Base-by-base conservation (phyloP, 2,329 filamentous ascomycete species). In the Pestalotiopsis sp. region DNA sequence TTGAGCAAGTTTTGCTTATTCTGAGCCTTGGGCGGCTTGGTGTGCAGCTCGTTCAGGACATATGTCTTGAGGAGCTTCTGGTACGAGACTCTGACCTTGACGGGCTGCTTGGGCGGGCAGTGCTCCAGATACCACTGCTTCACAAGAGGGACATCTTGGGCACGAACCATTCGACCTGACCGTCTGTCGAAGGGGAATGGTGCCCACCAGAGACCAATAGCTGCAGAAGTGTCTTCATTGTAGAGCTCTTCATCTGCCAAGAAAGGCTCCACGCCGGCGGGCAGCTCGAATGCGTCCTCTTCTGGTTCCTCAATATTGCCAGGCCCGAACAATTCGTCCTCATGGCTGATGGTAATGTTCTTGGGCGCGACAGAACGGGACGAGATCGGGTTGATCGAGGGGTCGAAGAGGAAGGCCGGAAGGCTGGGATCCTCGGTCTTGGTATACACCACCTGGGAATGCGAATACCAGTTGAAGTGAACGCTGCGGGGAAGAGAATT, bases 41-140 rank as follows among this genome's bases (percentile, higher is more conserved):
- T 97, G 82, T 99, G 97, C 61, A 99, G 86, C 82, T 98, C 95
- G 74, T 99, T 99, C 72, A 99, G 87, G 20, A 99, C 96, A 74
- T 91, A 99, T 3, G 93, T 95, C 85, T 99, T 99, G 58, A 99
- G 86, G 69, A 99, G 85, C 83, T 99, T 99, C 81, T 99, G 96
- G 79, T 99, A 99, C 0, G 96, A 99, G 11, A 99, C 96, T 76
- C 96, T 90, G 67, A 99, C 95, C 83, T 99, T 99, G 73, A 98
- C 95, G 0, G 96, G 95, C 75, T 97, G 94, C 72, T 85, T 84
- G 68, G 92, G 89, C 12, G 96, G 95, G 72, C 94, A 95, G 78
- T 99, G 97, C 81, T 99, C 95, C 5, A 99, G 87, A 77, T 99
- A 99, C 93, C 94, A 98, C 80, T 98, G 96, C 82, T 99, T 99